Conservation (phyloP, 2,329 filamentous ascomycete species). For the Fusarium sp. region DNA sequence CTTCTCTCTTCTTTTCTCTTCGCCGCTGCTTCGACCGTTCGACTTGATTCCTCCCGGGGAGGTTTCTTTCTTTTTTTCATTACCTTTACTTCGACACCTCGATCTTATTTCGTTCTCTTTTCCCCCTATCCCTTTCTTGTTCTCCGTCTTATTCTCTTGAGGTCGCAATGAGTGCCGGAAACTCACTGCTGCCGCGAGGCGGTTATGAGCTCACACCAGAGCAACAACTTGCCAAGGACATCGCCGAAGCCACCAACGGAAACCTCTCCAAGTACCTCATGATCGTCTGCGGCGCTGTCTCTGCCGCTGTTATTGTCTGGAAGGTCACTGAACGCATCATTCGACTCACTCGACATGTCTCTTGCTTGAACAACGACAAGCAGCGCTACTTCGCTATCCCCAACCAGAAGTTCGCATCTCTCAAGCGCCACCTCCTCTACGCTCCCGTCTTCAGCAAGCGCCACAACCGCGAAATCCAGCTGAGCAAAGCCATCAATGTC, state of each 20-base stretch:
- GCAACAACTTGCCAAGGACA: constrained; percentile 27
- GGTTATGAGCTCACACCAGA: constrained; percentile 36
- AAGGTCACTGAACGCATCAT: constrained; percentile 71
- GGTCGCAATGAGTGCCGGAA: constrained; percentile 45
- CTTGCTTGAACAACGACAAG: constrained; percentile 81
- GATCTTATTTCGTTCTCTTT: constrained; percentile 11
- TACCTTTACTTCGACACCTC: constrained; percentile 14
- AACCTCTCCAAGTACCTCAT: constrained; percentile 72
- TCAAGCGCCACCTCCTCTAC: constrained; percentile 82
- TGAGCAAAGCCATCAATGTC: constrained; percentile 69
- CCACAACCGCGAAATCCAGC: constrained; percentile 73
- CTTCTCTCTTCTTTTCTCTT: constrained; percentile 20
- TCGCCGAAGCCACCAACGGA: constrained; percentile 54
- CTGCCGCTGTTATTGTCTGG: constrained; percentile 75
- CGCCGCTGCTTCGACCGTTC: constrained; percentile 12
- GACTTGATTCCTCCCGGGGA: constrained; percentile 37
- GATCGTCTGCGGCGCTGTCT: constrained; percentile 73
- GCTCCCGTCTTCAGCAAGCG: constrained; percentile 72
- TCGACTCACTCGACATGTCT: constrained; percentile 78
- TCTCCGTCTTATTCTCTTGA: constrained; percentile 5
- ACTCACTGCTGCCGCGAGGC: constrained; percentile 37
- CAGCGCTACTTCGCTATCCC: constrained; percentile 83
- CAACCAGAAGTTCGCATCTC: constrained; percentile 64
- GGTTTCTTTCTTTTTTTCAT: constrained; percentile 17
- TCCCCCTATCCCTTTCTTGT: constrained; percentile 1